phyloP scores from a whole-genome alignment of 129 eudicot species.

The Flaveria trinervia region DNA sequence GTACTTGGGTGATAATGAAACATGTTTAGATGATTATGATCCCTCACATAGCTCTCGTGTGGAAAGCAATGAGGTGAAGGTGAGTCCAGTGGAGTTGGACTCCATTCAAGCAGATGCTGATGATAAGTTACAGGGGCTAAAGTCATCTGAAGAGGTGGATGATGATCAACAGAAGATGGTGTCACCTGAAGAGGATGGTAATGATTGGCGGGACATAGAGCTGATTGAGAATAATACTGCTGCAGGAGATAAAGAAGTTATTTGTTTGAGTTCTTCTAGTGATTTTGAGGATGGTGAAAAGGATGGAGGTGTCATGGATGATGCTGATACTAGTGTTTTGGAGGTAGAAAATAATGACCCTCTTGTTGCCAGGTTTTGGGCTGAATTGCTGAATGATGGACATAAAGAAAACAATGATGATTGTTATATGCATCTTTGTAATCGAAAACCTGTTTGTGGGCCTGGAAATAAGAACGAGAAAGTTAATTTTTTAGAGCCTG shows the following conservation, averaged over 20 bases:
- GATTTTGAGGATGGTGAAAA: conserved; percentile 34
- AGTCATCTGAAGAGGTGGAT: conserved; percentile 22
- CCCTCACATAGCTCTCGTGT: conserved; percentile 42
- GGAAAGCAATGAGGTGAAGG: conserved; percentile 33
- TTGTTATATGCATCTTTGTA: background rate
- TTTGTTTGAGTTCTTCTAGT: conserved; percentile 34
- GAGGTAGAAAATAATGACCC: background rate
- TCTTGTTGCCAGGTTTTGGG: background rate
- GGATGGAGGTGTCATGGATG: conserved; percentile 14
- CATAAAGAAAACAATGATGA: background rate
- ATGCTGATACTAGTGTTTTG: conserved; percentile 9
- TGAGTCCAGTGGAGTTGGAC: conserved; percentile 30
- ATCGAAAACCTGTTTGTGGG: background rate
- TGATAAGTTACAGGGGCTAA: conserved; percentile 18
- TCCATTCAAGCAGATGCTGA: conserved; percentile 26
- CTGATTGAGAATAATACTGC: conserved; percentile 25
- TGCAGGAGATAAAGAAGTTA: conserved; percentile 29
- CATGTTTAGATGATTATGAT: conserved; percentile 34
- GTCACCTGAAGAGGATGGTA: conserved; percentile 23
- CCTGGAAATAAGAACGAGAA: background rate
- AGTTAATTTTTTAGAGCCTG: background rate
- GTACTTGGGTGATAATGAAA: conserved; percentile 29
- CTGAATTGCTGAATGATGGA: conserved; percentile 16
- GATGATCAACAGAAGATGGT: conserved; percentile 1
- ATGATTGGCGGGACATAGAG: conserved; percentile 10